phyloP scores from a whole-genome alignment of 208 protist genomes.

The Trypanosoma theileri region DNA sequence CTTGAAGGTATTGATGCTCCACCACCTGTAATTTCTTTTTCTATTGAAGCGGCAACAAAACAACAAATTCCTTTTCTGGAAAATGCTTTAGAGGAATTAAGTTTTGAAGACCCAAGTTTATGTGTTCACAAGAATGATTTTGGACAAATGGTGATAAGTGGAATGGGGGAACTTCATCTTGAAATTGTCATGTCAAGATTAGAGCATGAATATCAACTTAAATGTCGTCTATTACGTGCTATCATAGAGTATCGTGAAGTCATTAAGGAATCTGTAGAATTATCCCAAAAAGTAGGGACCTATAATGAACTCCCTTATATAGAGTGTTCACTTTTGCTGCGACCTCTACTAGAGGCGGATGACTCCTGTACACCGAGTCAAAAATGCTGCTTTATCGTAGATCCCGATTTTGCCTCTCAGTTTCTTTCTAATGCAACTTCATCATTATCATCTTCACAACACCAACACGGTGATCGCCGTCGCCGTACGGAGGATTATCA shows the following conservation, averaged over 20 bases:
- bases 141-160: constrained; percentile 92
- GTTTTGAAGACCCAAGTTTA: constrained; percentile 95
- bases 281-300: constrained; percentile 31
- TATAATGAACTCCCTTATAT: constrained; percentile 72
- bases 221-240: constrained; percentile 84
- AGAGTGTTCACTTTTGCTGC: constrained; percentile 56
- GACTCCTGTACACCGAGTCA: constrained; percentile 25
- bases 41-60: constrained; percentile 90
- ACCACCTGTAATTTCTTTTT: constrained; percentile 95
- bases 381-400: constrained; percentile 47
- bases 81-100: constrained; percentile 92
- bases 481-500: constrained; percentile 29
- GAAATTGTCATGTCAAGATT: constrained; percentile 95
- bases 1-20: constrained; percentile 92
- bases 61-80: constrained; percentile 84
- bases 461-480: constrained; percentile 1
- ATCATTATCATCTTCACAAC: neutral
- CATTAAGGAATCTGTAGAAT: constrained; percentile 23
- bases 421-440: constrained; percentile 25
- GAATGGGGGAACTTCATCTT: constrained; percentile 96
- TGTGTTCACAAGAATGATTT: constrained; percentile 79
- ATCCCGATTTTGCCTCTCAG: constrained; percentile 39
- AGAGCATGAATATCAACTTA: constrained; percentile 88
- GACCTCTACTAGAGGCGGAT: constrained; percentile 43
- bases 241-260: constrained; percentile 88